Evolutionary conservation across 75 land plant genomes (phyloP).

Genomic region (Adiantum capillusveneris): DNA sequence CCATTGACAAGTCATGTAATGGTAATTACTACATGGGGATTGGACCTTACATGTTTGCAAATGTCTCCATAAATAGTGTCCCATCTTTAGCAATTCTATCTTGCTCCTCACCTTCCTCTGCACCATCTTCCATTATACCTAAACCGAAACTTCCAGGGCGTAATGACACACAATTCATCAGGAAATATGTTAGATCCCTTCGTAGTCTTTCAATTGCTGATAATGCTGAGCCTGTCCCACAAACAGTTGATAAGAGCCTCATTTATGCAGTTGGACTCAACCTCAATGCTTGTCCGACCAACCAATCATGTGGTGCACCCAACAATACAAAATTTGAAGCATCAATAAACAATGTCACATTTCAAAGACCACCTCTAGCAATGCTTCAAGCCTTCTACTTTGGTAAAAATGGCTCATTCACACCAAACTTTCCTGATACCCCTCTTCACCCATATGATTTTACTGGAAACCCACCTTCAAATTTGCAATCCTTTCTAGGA

Average conservation of each 20-base stretch:
- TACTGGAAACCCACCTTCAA: slow-evolving; percentile 11
- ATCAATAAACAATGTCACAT: slow-evolving; percentile 47
- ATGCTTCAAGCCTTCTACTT: slow-evolving; percentile 45
- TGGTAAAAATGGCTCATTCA: slow-evolving; percentile 25
- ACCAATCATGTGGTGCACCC: slow-evolving; percentile 16
- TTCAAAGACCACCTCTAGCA: slow-evolving; percentile 15
- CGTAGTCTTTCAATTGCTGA: slow-evolving; percentile 10
- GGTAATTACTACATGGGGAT: slow-evolving; percentile 46
- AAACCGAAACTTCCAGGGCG: slow-evolving; percentile 19
- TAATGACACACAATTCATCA: slow-evolving; percentile 24
- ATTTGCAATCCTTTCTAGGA: slow-evolving; percentile 20
- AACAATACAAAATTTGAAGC: slow-evolving; percentile 23
- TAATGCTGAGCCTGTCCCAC: slow-evolving; percentile 27
- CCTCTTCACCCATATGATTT: slow-evolving; percentile 26
- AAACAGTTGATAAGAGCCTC: slow-evolving; percentile 32
- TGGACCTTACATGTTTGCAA: slow-evolving; percentile 16
- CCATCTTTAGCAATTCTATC: slow-evolving; percentile 27
- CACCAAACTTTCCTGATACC: slow-evolving; percentile 20
- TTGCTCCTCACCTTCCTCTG: slow-evolving; percentile 12
- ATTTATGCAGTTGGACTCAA: slow-evolving; percentile 39
- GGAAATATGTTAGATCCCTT: slow-evolving; percentile 6
- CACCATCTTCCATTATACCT: slow-evolving; percentile 1
- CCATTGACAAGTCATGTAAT: slow-evolving; percentile 7
- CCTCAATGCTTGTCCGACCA: slow-evolving; percentile 19
- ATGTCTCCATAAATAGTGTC: slow-evolving; percentile 11